Evolutionary conservation across 2,329 filamentous ascomycete species (phyloP).

Genomic region (Zopfia rhizophila): DNA sequence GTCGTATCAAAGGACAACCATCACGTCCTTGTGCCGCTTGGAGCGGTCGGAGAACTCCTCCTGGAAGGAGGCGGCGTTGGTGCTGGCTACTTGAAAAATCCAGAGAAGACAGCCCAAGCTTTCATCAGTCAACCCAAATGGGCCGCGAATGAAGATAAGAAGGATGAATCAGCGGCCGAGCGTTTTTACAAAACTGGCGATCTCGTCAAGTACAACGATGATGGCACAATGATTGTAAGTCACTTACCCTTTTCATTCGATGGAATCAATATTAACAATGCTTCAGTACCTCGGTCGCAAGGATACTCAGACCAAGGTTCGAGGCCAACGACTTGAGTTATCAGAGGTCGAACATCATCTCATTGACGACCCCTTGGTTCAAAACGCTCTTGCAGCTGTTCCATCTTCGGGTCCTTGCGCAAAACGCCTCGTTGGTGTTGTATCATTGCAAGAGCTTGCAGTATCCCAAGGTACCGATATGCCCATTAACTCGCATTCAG

Average conservation of each 20-base stretch:
- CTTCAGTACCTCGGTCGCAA: slow-evolving; percentile 42
- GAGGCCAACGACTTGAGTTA: slow-evolving; percentile 57
- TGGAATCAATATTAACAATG: neutral
- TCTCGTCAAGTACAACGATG: slow-evolving; percentile 48
- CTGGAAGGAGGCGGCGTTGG: slow-evolving; percentile 51
- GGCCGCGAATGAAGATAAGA: slow-evolving; percentile 16
- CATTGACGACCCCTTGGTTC: slow-evolving; percentile 36
- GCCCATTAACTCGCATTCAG: neutral
- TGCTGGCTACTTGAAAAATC: slow-evolving; percentile 44
- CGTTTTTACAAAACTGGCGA: slow-evolving; percentile 51
- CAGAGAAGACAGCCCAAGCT: slow-evolving; percentile 38
- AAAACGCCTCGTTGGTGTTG: slow-evolving; percentile 43
- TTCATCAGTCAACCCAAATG: slow-evolving; percentile 39
- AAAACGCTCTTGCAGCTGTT: slow-evolving; percentile 42
- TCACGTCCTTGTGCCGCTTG: slow-evolving; percentile 47
- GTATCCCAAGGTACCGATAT: slow-evolving; percentile 5
- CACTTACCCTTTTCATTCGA: neutral
- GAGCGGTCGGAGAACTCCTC: slow-evolving; percentile 54
- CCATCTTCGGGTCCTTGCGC: slow-evolving; percentile 40
- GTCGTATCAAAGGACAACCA: slow-evolving; percentile 50
- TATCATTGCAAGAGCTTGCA: slow-evolving; percentile 35
- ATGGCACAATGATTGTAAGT: slow-evolving; percentile 43
- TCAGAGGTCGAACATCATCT: slow-evolving; percentile 59
- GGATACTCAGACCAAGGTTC: slow-evolving; percentile 50
- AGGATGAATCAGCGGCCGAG: slow-evolving; percentile 5